These are phyloP conservation scores for Polyplosphaeria fusca DNA, from an alignment of 495 filamentous ascomycete species.

Conservation along the genomic window DNA sequence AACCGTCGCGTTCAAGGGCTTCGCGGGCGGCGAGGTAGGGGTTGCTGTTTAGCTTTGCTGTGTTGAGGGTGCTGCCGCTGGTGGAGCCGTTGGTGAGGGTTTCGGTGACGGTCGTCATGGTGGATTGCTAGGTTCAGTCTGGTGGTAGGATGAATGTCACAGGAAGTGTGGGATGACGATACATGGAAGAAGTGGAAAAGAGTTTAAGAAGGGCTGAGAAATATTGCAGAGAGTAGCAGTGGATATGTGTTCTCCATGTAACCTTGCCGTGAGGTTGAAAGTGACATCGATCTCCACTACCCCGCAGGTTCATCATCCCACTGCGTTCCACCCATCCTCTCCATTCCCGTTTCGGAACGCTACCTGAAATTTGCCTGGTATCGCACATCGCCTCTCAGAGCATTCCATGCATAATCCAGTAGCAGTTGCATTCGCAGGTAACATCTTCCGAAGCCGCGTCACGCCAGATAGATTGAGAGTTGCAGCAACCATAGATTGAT, in stretches of 20 bases:
- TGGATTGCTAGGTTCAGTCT: conserved; percentile 9
- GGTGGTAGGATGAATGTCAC: not conserved
- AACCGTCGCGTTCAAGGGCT: conserved; percentile 40
- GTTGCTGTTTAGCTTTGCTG: not conserved
- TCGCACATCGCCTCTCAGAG: too few species aligned
- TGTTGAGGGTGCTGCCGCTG: not conserved
- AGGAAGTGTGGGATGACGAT: not conserved
- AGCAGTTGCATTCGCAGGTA: conserved; percentile 19
- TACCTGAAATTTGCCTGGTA: too few species aligned
- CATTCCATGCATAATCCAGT: too few species aligned
- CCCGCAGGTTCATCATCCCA: conserved; percentile 12
- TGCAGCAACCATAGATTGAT: conserved; percentile 3
- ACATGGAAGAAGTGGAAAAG: not conserved
- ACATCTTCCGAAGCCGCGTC: conserved; percentile 11
- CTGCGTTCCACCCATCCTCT: not conserved
- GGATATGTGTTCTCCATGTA: conserved; percentile 25
- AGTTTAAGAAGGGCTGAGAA: not conserved
- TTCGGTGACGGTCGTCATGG: conserved; percentile 4
- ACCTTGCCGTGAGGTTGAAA: conserved; percentile 21
- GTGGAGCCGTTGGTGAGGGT: conserved; percentile 4
- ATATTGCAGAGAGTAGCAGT: conserved; percentile 1
- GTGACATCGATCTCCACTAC: conserved; percentile 16
- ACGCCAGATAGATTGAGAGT: conserved; percentile 14
- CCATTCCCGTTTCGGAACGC: not conserved
- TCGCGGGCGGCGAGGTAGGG: conserved; percentile 24